These are phyloP conservation scores for Aspergillus haitiensis DNA, from an alignment of 495 filamentous ascomycete species.

Conservation along the genomic window DNA sequence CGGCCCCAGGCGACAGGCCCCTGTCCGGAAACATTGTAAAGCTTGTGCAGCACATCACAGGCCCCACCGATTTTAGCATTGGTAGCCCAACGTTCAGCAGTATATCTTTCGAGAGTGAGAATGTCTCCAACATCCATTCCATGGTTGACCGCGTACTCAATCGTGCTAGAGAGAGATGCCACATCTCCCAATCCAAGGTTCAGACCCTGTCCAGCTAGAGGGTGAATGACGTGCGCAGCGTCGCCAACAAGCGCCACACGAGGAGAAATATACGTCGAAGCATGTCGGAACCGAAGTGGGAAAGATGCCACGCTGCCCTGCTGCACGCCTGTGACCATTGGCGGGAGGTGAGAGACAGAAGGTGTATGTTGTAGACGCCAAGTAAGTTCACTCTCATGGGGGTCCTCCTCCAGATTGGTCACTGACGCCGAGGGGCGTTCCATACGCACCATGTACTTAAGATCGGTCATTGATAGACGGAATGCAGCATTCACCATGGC, in stretches of 20 bases:
- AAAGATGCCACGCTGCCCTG: conserved; percentile 83
- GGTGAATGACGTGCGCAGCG: conserved; percentile 92
- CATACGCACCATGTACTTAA: conserved; percentile 73
- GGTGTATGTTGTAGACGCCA: conserved; percentile 78
- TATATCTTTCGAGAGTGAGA: conserved; percentile 77
- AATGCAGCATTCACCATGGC: conserved; percentile 94
- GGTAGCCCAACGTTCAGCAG: conserved; percentile 69
- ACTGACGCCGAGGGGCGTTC: conserved; percentile 37
- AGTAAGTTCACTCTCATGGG: conserved; percentile 69
- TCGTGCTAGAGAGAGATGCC: conserved; percentile 66
- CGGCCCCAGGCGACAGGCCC: conserved; percentile 76
- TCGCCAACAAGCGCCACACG: conserved; percentile 89
- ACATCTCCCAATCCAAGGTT: conserved; percentile 92
- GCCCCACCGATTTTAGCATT: conserved; percentile 88
- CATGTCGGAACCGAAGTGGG: conserved; percentile 86
- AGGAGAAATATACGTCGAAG: conserved; percentile 85
- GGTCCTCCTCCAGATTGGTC: conserved; percentile 18
- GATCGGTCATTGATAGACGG: conserved; percentile 73
- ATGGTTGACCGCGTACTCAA: conserved; percentile 74
- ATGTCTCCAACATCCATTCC: conserved; percentile 80
- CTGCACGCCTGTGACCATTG: conserved; percentile 65
- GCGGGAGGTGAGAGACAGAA: conserved; percentile 54
- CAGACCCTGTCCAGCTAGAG: conserved; percentile 89
- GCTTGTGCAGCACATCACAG: conserved; percentile 89
- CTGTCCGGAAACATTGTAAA: conserved; percentile 71